Conservation (phyloP, 2,329 filamentous ascomycete genomes). For the Lasiodiplodia gonubiensis region DNA sequence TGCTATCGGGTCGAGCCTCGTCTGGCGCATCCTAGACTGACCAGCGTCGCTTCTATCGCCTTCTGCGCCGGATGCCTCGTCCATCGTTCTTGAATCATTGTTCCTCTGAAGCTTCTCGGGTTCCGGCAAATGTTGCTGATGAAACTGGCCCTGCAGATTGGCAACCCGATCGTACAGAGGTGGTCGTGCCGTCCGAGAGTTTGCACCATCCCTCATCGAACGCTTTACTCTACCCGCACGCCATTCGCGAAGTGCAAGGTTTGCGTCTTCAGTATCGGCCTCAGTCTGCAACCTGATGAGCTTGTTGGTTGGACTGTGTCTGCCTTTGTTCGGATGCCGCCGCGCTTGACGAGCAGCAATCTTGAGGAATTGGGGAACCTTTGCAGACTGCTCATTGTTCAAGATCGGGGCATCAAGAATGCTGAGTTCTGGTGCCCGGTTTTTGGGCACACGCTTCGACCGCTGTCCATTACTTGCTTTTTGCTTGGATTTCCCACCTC, state of each 20-base stretch:
- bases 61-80: not conserved
- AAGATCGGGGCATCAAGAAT: conserved; percentile 55
- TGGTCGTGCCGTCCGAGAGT: conserved; percentile 11
- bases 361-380: conserved; percentile 60
- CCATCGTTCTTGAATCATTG: not conserved
- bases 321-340: conserved; percentile 53
- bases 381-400: not conserved
- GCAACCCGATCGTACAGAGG: conserved; percentile 34
- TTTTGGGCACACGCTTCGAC: conserved; percentile 29
- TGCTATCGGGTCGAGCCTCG: not conserved
- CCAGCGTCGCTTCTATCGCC: not conserved
- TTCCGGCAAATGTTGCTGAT: conserved; percentile 17
- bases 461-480: not conserved
- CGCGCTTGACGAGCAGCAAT: conserved; percentile 61
- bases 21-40: conserved; percentile 13
- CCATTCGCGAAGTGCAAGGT: conserved; percentile 58
- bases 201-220: not conserved
- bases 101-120: not conserved
- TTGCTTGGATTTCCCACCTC: not conserved
- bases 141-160: conserved; percentile 33
- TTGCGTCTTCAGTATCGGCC: conserved; percentile 62
- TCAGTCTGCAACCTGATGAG: conserved; percentile 58
- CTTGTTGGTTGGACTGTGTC: conserved; percentile 59
- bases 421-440: conserved; percentile 47
- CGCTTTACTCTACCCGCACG: conserved; percentile 50